phyloP scores from a whole-genome alignment of 768 basidiomycete genomes.

The Termitomyces sp. region DNA sequence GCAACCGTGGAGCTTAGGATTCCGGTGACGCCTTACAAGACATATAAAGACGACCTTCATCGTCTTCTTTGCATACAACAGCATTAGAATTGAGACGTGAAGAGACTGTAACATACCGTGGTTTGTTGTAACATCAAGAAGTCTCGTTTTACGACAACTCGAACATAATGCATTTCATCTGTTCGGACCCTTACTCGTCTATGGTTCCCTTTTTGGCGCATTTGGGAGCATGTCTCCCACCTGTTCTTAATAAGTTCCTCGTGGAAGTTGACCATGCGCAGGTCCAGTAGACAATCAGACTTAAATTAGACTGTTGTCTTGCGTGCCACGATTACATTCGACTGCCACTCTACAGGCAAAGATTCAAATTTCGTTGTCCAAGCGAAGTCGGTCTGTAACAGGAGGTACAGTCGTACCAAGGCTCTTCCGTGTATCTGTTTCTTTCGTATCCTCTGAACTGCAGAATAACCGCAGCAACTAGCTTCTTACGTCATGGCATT shows the following conservation, averaged over 20 bases:
- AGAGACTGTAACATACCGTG: background rate
- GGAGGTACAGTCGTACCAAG: background rate
- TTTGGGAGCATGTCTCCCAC: background rate
- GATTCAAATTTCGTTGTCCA: background rate
- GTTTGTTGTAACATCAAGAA: background rate
- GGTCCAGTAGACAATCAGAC: background rate
- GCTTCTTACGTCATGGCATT: constrained; percentile 28
- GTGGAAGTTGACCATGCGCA: background rate
- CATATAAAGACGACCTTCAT: background rate
- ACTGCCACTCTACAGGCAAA: background rate
- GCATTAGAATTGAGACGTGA: background rate
- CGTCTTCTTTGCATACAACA: background rate
- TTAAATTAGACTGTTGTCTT: background rate
- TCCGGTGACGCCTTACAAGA: background rate
- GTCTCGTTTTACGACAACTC: background rate
- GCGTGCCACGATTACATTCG: background rate
- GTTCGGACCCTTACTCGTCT: background rate
- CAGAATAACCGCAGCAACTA: background rate
- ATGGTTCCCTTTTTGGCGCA: background rate
- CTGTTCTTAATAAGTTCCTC: background rate
- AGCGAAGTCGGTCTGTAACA: background rate
- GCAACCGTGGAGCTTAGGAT: constrained; percentile 62
- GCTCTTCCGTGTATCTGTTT: background rate
- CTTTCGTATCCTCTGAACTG: background rate
- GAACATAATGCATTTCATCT: background rate